Evolutionary conservation across 108 stramenopile species (phyloP), one percentile per base, ranked within the genome.

Genomic region (Pseudonitzschia multistriata): DNA sequence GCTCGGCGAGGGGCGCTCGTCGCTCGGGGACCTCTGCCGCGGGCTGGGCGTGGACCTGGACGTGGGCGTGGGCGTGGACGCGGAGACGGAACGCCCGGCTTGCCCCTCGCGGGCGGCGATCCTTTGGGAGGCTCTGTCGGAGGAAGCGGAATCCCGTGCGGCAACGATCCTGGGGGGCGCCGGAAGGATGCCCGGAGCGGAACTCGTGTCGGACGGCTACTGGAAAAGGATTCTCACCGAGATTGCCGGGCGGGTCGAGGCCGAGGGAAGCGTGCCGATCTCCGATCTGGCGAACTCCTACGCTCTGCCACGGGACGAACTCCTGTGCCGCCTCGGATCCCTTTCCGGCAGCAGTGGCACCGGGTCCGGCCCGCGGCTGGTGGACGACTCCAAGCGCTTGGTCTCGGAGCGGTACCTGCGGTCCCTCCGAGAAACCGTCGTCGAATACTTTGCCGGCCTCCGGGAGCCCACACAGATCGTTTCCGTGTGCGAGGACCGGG

Each of bases 401-500:
- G 68, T 56, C 3, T 69, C 68, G 24, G 37, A 55, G 8, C 13
- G 21, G 3, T 24, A 28, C 30, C n/a, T 31, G 30, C 6, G 40
- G n/a, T 0, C n/a, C 11, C n/a, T 42, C 10, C 35, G 37, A 15
- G 15, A 27, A 17, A 15, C 13, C 6, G 66, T 68, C 0, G 10
- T 67, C 19, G 34, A 49, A 13, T 15, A 39, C 45, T 74, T 74
- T 50, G 8, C 33, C 13, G n/a, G 24, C 14, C 59, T 67, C 0
- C n/a, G 2, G 19, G 67, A 74, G 21, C 74, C 74, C 6, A n/a
- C 3, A 19, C 31, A 27, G 10, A 37, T 78, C 21, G 34, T 25
- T 13, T 37, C 50, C 30, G 21, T 72, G 24, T 78, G 77, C 33
- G 34, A 67, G 29, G 60, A 67, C 0, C 19, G 62, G 22, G 54